Conservation (phyloP, 2,329 filamentous ascomycete species). For the Aureobasidium leucospermi region DNA sequence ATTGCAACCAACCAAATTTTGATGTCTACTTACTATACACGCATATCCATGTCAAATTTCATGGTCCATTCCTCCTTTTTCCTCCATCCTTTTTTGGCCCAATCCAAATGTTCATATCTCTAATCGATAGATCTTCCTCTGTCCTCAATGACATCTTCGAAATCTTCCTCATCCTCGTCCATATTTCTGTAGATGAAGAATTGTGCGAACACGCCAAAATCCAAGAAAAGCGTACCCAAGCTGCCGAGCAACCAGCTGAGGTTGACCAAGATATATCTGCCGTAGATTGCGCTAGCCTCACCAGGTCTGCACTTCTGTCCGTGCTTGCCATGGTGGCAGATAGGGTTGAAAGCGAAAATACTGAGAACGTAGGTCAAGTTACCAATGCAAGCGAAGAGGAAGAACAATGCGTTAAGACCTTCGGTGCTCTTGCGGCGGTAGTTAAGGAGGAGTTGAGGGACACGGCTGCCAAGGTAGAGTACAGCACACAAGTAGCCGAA, state of each 20-base stretch:
- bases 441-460: constrained; percentile 88
- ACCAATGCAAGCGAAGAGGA: constrained; percentile 90
- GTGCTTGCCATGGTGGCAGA: constrained; percentile 43
- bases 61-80: too few relatives aligned
- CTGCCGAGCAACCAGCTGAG: constrained; percentile 86
- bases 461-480: constrained; percentile 79
- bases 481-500: constrained; percentile 90
- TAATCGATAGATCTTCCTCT: constrained; percentile 19
- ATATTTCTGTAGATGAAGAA: constrained; percentile 73
- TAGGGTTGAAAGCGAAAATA: constrained; percentile 82
- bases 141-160: constrained; percentile 16
- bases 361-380: constrained; percentile 90
- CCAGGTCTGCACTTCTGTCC: constrained; percentile 51
- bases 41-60: not conserved
- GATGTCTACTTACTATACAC: not conserved
- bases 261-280: constrained; percentile 79
- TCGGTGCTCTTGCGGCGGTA: constrained; percentile 89
- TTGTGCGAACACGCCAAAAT: constrained; percentile 80
- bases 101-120: not conserved
- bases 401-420: constrained; percentile 88
- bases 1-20: too few relatives aligned
- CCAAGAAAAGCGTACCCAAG: constrained; percentile 76
- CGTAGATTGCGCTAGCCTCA: constrained; percentile 63
- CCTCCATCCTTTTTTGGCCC: not conserved
- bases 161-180: constrained; percentile 25